Evolutionary conservation across 768 basidiomycete species (phyloP), one percentile per base, ranked within the genome.

Genomic region (Tulasnella sp.): DNA sequence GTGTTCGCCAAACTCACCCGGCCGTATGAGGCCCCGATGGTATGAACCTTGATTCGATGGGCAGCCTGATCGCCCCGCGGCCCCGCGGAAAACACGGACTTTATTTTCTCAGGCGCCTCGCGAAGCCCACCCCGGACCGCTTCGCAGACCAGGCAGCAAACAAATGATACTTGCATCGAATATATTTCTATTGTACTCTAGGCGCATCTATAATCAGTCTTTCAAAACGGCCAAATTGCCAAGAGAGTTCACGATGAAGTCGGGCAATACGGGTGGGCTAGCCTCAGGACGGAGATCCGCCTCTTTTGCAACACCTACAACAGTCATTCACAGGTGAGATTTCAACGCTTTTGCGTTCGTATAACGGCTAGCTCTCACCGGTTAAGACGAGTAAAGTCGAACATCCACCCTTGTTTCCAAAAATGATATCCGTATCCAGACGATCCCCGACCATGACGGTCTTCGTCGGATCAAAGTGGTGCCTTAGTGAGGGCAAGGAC

Each of bases 381-480:
- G 94, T 96, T 81, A 99, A 85, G 77, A 99, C 97, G 61, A 98
- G 90, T 77, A 98, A 86, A 0, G 98, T 98, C 23, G 92, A 84
- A 26, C 98, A 87, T 37, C 94, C 94, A 55, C 95, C 94, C 70
- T 89, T 89, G 83, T 93, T 88, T 73, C 97, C 98, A 82, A 99
- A 99, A 74, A 93, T 85, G 81, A 99, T 98, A 84, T 99, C 97
- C 6, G 98, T 99, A 83, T 94, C 92, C 80, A 99, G 87, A 79
- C 97, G 90, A 85, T 99, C 97, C 57, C 97, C 97, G 69, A 99
- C 87, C 95, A 99, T 98, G 83, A 99, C 90, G 18, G 96, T 96
- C 74, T 91, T 87, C 79, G 88, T 85, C 57, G 94, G 94, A 84
- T 99, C 93, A 83, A 94, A 96, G 70, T 93, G 83, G 81, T 96